Evolutionary conservation across 352 stramenopile genomes (phyloP), one percentile per base, ranked within the genome.

Genomic region (Sclerospora graminicola): DNA sequence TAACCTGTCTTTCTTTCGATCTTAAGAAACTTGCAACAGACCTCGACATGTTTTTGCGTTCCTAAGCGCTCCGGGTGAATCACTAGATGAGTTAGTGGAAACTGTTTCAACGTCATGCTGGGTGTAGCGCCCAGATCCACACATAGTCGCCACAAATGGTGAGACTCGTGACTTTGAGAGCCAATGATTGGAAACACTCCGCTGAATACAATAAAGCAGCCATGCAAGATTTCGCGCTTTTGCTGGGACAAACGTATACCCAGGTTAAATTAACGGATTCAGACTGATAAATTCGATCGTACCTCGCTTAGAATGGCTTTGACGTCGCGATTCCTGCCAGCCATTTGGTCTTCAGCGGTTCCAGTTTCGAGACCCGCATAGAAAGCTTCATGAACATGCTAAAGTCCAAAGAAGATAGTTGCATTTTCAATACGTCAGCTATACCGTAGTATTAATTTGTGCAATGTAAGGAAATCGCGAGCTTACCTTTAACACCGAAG

Each of bases 1-100:
- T 26, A 26, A 7, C 21, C 21, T 26, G 21, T 26, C 21, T 26
- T 3, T 26, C 21, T 26, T 7, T n/a, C n/a, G n/a, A n/a, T n/a
- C n/a, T 26, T 7, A 26, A 26, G 6, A 3, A 26, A 26, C 3
- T 26, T 26, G 21, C 21, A 4, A 45, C 48, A 35, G 28, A 84
- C 71, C 54, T 84, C 70, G 27, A 77, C 60, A 40, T 89, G 75
- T 41, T 92, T 92, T 40, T 88, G 73, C 10, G 80, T 89, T 27
- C 79, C 80, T 16, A 92, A 60, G 2, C 80, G 72, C 6, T 70
- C 72, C 19, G 80, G 80, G 34, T 92, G 75, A 24, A 92, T 89
- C 18, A 89, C 74, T 41, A 92, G 60, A 47, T 92, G 80, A n/a
- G 80, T 92, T 31, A 88, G 58, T 0, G 73, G 63, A 26, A 92